Conservation (phyloP, 495 filamentous ascomycete species). For the Tuber melanosporum region DNA sequence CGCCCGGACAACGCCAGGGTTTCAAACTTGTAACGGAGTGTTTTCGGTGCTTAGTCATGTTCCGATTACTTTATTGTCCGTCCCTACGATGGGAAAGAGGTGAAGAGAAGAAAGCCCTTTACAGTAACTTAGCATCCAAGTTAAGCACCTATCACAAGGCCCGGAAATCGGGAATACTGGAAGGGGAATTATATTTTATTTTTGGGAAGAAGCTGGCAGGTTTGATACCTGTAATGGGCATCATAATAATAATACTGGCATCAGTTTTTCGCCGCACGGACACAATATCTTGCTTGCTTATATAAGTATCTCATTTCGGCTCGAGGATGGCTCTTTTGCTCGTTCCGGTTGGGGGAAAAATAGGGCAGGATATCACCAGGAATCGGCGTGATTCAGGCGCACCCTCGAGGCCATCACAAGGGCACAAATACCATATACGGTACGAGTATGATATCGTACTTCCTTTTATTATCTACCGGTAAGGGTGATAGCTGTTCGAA, state of each 20-base stretch:
- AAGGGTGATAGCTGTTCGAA: background rate
- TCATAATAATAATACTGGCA: background rate
- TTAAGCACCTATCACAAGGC: background rate
- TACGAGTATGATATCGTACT: no score
- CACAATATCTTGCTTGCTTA: background rate
- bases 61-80: background rate
- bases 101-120: background rate
- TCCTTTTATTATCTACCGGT: background rate
- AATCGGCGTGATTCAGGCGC: background rate
- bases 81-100: background rate
- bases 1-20: constrained; percentile 31
- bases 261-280: background rate
- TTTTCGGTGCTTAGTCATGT: background rate
- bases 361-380: background rate
- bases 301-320: background rate
- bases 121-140: background rate
- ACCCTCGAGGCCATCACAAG: background rate
- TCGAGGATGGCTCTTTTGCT: background rate
- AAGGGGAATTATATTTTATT: background rate
- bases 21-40: background rate
- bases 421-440: background rate
- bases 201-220: background rate
- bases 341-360: background rate
- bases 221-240: background rate
- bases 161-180: background rate